Base-by-base conservation (phyloP, 176 grass and related monocot genomes). In the Echinochloa phyllopogon region DNA sequence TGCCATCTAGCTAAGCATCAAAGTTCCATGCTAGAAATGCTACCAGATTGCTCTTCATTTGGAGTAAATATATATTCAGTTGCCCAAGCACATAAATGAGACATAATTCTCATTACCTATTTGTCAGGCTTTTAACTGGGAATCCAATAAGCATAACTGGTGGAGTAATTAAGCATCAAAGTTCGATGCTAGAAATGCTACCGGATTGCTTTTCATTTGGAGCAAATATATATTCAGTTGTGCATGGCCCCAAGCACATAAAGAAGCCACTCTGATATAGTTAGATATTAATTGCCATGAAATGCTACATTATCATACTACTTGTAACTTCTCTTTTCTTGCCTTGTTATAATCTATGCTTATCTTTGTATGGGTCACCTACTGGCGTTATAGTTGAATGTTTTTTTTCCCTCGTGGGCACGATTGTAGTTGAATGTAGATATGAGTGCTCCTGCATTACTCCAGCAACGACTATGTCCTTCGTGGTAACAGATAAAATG, bases 81-180 rank as follows among this genome's bases (percentile, higher is more conserved):
- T 49, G 38, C 45, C 18, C 38, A 78, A 77, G 10, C 4, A 52
- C 16, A n/a, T 38, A n/a, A n/a, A n/a, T n/a, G n/a, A n/a, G n/a
- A 45, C 39, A 29, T 78, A 50, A 38, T 33, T 42, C 81, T 0
- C 45, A 13, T 40, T 10, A 4, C 8, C 49, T 83, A 29, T 85
- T 10, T 79, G 1, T 11, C 20, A 96, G 96, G 89, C 93, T 89
- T 99, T 94, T 82, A 95, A 99, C 75, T 99, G 96, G 96, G 96
- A 99, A 64, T 99, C 96, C 40, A 86, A 96, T 79, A 99, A 99
- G 59, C 76, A 81, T 50, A 87, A 86, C n/a, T 94, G 96, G 93
- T 99, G 96, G 96, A 78, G 76, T 44, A 91, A 78, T 33, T 78
- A 33, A 84, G 49, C 6, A 72, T 76, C 4, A 48, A 60, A 68